Conservation (phyloP, 805 yeast species). For the Starmerella roubikii region DNA sequence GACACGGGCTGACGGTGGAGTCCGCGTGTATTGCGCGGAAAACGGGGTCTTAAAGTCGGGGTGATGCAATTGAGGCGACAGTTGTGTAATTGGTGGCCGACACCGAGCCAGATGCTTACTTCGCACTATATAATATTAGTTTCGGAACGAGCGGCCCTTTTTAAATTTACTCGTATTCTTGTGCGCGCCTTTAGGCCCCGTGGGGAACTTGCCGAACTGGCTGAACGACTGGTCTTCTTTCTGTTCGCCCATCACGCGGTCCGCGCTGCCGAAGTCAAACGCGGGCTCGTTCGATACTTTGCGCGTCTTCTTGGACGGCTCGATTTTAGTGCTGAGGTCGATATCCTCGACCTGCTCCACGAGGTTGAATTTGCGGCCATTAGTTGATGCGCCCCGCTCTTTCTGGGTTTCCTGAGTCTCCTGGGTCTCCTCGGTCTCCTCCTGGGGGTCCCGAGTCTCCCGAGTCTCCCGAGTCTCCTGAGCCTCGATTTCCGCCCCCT, state of each 20-base stretch:
- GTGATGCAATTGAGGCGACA: too few species aligned
- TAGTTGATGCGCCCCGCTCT: too few species aligned
- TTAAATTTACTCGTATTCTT: slow-evolving; percentile 14
- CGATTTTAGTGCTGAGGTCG: slow-evolving; percentile 5
- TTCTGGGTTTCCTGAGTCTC: slow-evolving; percentile 1
- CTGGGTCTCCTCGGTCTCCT: too few species aligned
- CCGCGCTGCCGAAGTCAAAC: slow-evolving; percentile 23
- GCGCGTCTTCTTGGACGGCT: neutral
- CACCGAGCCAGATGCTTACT: too few species aligned
- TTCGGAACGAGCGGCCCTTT: slow-evolving; percentile 11
- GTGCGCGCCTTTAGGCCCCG: slow-evolving; percentile 8
- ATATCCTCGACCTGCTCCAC: slow-evolving; percentile 15
- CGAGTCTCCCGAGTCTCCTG: too few species aligned
- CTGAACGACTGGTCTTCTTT: neutral
- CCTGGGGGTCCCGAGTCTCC: neutral
- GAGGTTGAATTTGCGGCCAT: too few species aligned
- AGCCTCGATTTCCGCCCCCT: too few species aligned
- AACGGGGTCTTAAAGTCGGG: too few species aligned
- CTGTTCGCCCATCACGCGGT: slow-evolving; percentile 16
- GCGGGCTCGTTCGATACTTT: slow-evolving; percentile 13
- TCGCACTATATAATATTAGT: neutral
- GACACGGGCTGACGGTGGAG: too few species aligned
- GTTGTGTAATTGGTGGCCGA: too few species aligned
- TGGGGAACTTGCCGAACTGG: neutral
- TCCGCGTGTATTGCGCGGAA: too few species aligned